Evolutionary conservation across 208 protist genomes (phyloP).

Genomic region (Strigomonas culicis): DNA sequence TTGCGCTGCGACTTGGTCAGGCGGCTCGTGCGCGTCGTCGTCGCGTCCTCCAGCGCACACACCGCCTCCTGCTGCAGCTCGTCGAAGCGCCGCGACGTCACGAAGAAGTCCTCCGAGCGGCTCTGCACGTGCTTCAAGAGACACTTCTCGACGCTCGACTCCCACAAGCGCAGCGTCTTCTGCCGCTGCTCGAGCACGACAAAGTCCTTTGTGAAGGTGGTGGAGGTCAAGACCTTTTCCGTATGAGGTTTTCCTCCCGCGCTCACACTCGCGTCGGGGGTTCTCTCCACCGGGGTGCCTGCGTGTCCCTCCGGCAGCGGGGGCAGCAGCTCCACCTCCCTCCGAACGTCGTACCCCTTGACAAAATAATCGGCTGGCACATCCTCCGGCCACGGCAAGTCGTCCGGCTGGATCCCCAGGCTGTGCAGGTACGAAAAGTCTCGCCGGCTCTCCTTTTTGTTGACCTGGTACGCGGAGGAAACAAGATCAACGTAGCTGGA

Average conservation of each 20-base stretch:
- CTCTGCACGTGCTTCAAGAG: conserved; percentile 81
- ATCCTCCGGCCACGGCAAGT: conserved; percentile 48
- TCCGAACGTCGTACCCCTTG: conserved; percentile 12
- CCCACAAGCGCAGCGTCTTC: conserved; percentile 68
- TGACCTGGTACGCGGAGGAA: conserved; percentile 58
- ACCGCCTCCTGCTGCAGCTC: conserved; percentile 49
- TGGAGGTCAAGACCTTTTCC: conserved; percentile 15
- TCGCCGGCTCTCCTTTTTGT: conserved; percentile 40
- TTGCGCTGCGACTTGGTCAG: conserved; percentile 33
- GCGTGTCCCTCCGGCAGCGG: background rate
- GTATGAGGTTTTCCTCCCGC: background rate
- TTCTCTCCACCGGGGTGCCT: background rate
- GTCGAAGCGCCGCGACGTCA: conserved; percentile 55
- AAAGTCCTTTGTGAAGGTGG: conserved; percentile 64
- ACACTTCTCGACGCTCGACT: conserved; percentile 66
- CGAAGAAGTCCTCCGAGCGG: conserved; percentile 84
- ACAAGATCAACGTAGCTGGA: conserved; percentile 64
- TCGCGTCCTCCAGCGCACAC: conserved; percentile 38
- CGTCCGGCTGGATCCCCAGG: background rate
- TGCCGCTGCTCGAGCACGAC: conserved; percentile 61
- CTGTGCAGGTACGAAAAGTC: conserved; percentile 2
- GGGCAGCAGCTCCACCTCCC: conserved; percentile 23
- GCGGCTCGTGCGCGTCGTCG: conserved; percentile 32
- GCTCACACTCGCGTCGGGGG: background rate
- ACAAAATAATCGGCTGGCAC: conserved; percentile 64